Conservation (phyloP, 352 stramenopile genomes). For the Phytophthora meadii region DNA sequence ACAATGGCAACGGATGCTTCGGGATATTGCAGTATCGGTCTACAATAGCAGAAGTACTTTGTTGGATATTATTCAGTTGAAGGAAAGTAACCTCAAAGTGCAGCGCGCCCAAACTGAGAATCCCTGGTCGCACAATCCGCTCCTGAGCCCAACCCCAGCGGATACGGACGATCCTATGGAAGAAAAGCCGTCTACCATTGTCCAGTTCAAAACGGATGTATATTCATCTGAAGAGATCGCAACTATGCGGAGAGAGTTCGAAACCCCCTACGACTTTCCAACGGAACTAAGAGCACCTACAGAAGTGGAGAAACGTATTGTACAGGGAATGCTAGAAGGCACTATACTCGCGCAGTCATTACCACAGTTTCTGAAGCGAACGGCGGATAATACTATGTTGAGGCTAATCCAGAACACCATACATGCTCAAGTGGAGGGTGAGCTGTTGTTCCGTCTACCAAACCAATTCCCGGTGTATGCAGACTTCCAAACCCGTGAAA, state of each 20-base stretch:
- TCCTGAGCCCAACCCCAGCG: background rate
- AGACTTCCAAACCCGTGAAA: no score
- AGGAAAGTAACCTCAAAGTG: background rate
- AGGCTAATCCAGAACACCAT: conserved; percentile 12
- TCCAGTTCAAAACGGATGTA: background rate
- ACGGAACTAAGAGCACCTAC: background rate
- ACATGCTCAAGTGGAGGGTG: background rate
- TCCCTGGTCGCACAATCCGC: background rate
- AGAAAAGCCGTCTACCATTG: background rate
- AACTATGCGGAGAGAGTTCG: background rate
- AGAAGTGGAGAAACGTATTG: background rate
- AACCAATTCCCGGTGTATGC: no score
- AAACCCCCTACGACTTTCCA: conserved; percentile 2
- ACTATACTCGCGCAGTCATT: conserved; percentile 4
- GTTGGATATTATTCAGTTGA: background rate
- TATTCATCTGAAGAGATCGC: conserved; percentile 1
- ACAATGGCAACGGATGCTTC: background rate
- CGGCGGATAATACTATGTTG: background rate
- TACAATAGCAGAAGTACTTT: background rate
- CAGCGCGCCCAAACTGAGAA: background rate
- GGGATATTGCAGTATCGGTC: background rate
- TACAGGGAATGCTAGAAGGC: conserved; percentile 5
- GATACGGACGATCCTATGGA: background rate
- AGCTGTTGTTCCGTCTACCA: no score
- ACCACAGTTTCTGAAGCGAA: conserved; percentile 4